phyloP scores from a whole-genome alignment of 2,329 filamentous ascomycete genomes.

The Pseudogymnoascus sp. region DNA sequence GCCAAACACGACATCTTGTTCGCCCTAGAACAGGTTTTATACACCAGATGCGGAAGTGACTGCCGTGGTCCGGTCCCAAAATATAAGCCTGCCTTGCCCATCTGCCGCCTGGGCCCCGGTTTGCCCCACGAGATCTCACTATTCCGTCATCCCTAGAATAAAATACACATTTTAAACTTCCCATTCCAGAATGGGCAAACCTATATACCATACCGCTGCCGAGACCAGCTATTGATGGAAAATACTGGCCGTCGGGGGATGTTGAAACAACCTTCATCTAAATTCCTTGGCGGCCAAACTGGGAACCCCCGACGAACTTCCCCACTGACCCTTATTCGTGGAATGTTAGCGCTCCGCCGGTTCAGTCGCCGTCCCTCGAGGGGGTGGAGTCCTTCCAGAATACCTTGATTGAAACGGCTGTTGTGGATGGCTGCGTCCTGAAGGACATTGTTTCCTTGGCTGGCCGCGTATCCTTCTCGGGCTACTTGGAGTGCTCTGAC shows the following conservation, averaged over 20 bases:
- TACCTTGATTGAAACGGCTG: neutral
- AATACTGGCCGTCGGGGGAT: neutral
- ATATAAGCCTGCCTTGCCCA: neutral
- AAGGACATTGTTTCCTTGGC: neutral
- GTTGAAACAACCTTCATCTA: conserved; percentile 1
- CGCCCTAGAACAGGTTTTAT: neutral
- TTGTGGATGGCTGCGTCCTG: neutral
- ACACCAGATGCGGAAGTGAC: neutral
- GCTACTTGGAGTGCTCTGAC: neutral
- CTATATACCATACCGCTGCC: neutral
- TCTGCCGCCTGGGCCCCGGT: neutral
- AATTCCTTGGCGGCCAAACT: neutral
- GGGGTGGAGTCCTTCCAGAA: neutral
- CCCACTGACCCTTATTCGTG: neutral
- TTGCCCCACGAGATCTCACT: neutral
- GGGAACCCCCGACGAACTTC: neutral
- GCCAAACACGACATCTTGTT: neutral
- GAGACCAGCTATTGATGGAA: neutral
- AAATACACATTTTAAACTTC: neutral
- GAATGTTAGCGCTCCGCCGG: neutral
- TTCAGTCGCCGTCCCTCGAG: neutral
- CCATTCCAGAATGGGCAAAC: neutral
- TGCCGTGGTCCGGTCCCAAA: neutral
- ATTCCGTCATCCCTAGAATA: neutral
- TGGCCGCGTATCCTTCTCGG: neutral